Evolutionary conservation across 495 filamentous ascomycete genomes (phyloP).

Genomic region (Aspergillus biplanus): DNA sequence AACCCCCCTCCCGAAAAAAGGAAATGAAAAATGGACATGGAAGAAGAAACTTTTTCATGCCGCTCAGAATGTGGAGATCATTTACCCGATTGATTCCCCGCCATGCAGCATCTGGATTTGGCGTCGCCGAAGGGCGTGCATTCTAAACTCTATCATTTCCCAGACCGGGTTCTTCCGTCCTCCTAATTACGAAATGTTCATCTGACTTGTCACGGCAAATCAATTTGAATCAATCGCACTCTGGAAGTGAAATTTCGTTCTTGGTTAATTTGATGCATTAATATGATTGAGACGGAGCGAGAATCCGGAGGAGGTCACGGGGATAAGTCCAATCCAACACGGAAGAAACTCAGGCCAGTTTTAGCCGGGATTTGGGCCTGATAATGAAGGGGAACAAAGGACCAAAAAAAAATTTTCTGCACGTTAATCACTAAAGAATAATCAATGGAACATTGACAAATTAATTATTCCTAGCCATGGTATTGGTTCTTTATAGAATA

Average conservation of each 20-base stretch:
- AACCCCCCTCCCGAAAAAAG: neutral
- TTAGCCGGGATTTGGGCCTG: no score
- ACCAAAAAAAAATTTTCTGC: no score
- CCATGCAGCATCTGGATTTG: constrained; percentile 24
- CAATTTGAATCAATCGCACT: neutral
- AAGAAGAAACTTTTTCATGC: neutral
- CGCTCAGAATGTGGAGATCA: constrained; percentile 17
- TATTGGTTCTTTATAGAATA: no score
- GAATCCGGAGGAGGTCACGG: no score
- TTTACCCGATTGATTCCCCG: constrained; percentile 22
- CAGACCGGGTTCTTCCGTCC: constrained; percentile 14
- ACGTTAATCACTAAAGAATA: no score
- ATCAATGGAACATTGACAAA: no score
- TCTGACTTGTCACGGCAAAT: constrained; percentile 11
- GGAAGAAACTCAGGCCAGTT: no score
- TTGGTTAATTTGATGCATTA: constrained; percentile 1
- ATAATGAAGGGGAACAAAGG: no score
- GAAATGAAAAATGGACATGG: neutral
- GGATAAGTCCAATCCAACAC: no score
- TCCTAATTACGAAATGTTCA: constrained; percentile 3
- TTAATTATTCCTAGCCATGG: no score
- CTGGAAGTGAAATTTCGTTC: neutral
- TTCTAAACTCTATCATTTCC: constrained; percentile 27
- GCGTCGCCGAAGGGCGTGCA: constrained; percentile 42
- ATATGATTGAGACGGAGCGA: neutral